These are phyloP conservation scores for Cytospora mali DNA, from an alignment of 2,329 filamentous ascomycete genomes.

Conservation along the genomic window DNA sequence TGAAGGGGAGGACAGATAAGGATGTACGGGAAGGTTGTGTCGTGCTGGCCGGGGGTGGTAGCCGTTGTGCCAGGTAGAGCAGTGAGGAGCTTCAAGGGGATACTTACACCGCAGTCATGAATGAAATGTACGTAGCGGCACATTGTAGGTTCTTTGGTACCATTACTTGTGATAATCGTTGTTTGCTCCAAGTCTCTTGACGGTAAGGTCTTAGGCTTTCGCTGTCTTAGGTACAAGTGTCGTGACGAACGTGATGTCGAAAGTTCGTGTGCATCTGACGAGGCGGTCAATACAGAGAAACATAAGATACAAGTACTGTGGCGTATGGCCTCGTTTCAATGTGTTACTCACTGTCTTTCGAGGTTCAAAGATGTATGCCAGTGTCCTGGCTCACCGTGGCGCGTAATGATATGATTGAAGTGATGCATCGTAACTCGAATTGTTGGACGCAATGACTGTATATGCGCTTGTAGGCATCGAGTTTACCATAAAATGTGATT, in stretches of 20 bases:
- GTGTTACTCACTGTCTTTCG: background rate
- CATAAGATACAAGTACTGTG: background rate
- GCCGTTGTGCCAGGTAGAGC: background rate
- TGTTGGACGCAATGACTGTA: background rate
- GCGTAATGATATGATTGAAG: background rate
- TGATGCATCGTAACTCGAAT: background rate
- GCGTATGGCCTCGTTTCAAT: background rate
- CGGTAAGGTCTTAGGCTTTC: background rate
- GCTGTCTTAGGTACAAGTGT: background rate
- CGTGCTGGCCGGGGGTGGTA: too few relatives aligned
- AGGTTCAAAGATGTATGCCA: background rate
- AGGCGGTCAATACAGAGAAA: background rate
- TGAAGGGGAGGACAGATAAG: background rate
- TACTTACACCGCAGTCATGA: conserved; percentile 17
- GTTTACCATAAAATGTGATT: background rate
- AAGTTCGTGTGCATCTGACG: background rate
- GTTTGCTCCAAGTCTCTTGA: background rate
- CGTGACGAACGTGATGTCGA: background rate
- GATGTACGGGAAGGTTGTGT: background rate
- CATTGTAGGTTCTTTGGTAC: background rate
- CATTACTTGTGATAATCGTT: background rate
- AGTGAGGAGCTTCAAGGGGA: background rate
- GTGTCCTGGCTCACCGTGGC: too few relatives aligned
- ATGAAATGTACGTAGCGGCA: conserved; percentile 1
- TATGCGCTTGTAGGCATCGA: background rate